A percentile compares a stretch with the other conserved stretches of the same genome.
Evolutionary conservation across 2,329 filamentous ascomycete genomes (phyloP).

Genomic region (Aspergillus sp.): DNA sequence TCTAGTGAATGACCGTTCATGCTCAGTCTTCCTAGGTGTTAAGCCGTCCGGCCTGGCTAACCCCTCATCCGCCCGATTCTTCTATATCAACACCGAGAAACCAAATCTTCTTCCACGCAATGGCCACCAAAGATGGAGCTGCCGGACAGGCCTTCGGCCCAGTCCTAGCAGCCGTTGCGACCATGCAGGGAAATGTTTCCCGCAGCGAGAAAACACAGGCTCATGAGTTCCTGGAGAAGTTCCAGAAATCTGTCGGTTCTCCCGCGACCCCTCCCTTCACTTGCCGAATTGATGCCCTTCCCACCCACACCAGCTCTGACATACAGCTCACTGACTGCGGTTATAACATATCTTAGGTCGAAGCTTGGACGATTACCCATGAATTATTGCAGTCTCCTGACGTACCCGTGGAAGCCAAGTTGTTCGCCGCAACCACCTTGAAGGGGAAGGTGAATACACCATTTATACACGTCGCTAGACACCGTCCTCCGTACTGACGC

Average conservation of each 20-base stretch:
- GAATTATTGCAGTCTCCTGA: slow-evolving; percentile 75
- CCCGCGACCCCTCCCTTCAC: slow-evolving; percentile 17
- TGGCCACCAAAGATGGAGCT: slow-evolving; percentile 65
- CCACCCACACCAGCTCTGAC: neutral
- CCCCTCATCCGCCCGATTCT: slow-evolving; percentile 20
- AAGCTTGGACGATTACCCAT: slow-evolving; percentile 87
- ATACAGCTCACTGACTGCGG: slow-evolving; percentile 2
- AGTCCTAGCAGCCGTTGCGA: slow-evolving; percentile 82
- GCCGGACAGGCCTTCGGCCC: slow-evolving; percentile 72
- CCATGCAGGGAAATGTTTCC: slow-evolving; percentile 82
- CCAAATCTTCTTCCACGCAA: slow-evolving; percentile 40
- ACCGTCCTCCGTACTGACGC: slow-evolving; percentile 21
- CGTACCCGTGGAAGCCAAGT: slow-evolving; percentile 76
- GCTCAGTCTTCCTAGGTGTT: slow-evolving; percentile 19
- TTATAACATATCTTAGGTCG: slow-evolving; percentile 56
- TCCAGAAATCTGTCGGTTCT: slow-evolving; percentile 89
- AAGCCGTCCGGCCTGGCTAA: slow-evolving; percentile 24
- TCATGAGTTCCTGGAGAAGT: slow-evolving; percentile 86
- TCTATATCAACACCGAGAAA: slow-evolving; percentile 10
- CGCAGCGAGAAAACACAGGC: slow-evolving; percentile 82
- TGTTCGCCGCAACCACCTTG: slow-evolving; percentile 94
- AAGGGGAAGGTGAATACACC: slow-evolving; percentile 80
- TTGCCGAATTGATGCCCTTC: neutral
- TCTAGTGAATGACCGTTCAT: slow-evolving; percentile 23
- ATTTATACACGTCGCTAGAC: neutral